Percentiles rank a stretch among this genome's conserved stretches.
Conservation (phyloP, 495 filamentous ascomycete genomes). For the Hypoxylon crocopeplum region DNA sequence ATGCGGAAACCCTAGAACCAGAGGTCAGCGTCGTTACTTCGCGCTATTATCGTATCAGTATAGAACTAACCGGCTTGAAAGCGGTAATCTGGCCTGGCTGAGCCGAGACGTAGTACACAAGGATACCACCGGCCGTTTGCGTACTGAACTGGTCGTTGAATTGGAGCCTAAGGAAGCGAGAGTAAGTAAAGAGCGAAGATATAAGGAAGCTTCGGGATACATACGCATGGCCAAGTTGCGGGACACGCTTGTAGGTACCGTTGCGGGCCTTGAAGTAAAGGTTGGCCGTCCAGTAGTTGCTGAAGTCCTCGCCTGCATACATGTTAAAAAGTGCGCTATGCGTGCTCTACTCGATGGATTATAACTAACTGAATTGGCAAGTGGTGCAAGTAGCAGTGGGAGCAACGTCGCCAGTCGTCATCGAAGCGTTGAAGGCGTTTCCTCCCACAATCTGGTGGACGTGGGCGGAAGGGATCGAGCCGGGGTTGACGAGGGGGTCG, state of each 20-base stretch:
- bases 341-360: background rate
- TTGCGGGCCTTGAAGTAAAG: constrained; percentile 60
- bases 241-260: constrained; percentile 58
- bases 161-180: constrained; percentile 37
- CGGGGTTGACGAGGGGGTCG: constrained; percentile 53
- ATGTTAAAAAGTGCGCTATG: background rate
- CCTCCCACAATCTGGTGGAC: constrained; percentile 57
- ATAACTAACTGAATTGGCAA: constrained; percentile 46
- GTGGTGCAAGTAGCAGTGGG: constrained; percentile 48
- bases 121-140: constrained; percentile 55
- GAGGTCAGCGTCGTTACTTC: background rate
- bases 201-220: background rate
- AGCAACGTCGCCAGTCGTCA: constrained; percentile 52
- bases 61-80: constrained; percentile 54
- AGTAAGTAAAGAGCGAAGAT: background rate
- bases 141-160: constrained; percentile 58
- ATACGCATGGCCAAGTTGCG: constrained; percentile 51
- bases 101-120: constrained; percentile 62
- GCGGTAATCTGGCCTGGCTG: constrained; percentile 59
- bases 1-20: constrained; percentile 57
- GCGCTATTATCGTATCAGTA: background rate
- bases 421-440: constrained; percentile 53
- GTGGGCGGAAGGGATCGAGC: constrained; percentile 46
- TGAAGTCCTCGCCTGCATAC: constrained; percentile 45
- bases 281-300: constrained; percentile 62